These are phyloP conservation scores for Leccinum fibrillosum DNA, from an alignment of 768 basidiomycete genomes.

Conservation along the genomic window DNA sequence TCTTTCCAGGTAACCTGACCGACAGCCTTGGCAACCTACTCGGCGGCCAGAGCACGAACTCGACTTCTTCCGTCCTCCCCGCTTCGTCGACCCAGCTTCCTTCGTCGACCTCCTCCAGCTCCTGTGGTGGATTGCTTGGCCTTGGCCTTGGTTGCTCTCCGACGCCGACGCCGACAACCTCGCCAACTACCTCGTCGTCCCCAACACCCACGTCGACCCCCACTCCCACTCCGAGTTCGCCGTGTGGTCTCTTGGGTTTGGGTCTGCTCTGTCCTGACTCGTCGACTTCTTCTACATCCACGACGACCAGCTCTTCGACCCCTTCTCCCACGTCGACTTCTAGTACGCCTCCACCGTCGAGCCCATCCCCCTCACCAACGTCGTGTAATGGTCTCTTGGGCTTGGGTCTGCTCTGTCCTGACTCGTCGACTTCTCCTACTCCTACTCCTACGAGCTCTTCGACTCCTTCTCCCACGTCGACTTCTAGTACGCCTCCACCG, in stretches of 20 bases:
- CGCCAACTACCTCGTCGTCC: not conserved
- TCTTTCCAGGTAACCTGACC: not conserved
- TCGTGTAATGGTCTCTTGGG: not conserved
- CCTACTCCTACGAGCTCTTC: too few species aligned
- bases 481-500: not conserved
- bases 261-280: not conserved
- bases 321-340: not conserved
- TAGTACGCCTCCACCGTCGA: not conserved
- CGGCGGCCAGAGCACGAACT: not conserved
- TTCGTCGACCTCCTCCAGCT: not conserved
- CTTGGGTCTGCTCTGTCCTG: not conserved
- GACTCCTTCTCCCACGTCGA: not conserved
- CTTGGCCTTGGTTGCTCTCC: slow-evolving; percentile 18
- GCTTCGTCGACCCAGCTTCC: slow-evolving; percentile 8
- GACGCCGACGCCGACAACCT: slow-evolving; percentile 1
- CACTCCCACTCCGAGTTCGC: not conserved
- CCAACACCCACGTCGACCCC: not conserved
- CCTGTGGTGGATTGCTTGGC: slow-evolving; percentile 21
- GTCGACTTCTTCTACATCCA: not conserved
- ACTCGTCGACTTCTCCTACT: not conserved
- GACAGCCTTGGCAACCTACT: not conserved
- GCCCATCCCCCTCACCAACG: not conserved
- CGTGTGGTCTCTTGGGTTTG: not conserved
- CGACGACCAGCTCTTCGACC: not conserved
- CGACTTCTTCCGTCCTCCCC: slow-evolving; percentile 13